These are phyloP conservation scores for Lentinus tigrinus DNA, from an alignment of 768 basidiomycete species.

Conservation along the genomic window DNA sequence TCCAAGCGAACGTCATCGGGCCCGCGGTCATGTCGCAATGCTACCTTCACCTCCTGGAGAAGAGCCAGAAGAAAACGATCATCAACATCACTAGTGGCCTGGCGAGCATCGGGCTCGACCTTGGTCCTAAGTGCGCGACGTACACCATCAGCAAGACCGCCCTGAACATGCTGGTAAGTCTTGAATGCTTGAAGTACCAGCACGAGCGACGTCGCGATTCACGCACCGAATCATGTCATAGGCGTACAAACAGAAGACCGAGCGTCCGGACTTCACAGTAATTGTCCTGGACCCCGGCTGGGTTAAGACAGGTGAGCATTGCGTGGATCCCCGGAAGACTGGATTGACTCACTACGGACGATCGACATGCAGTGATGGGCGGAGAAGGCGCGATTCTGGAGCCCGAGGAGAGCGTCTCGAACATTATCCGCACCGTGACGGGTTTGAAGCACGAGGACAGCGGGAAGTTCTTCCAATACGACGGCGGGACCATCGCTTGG, in stretches of 20 bases:
- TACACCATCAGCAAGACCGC: conserved; percentile 40
- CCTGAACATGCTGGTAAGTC: conserved; percentile 40
- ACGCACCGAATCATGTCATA: not conserved
- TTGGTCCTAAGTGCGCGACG: conserved; percentile 27
- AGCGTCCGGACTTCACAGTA: conserved; percentile 31
- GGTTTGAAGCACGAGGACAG: conserved; percentile 25
- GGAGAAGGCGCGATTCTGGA: conserved; percentile 30
- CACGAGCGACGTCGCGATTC: too few relatives aligned
- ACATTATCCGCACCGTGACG: conserved; percentile 29
- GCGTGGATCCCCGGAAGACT: not conserved
- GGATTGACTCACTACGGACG: not conserved
- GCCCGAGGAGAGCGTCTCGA: conserved; percentile 30
- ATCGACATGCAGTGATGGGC: conserved; percentile 32
- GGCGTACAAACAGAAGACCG: conserved; percentile 38
- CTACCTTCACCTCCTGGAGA: conserved; percentile 35
- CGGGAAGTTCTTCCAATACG: conserved; percentile 33
- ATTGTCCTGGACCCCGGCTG: conserved; percentile 38
- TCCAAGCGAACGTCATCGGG: conserved; percentile 35
- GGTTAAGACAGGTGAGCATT: conserved; percentile 37
- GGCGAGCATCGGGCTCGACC: conserved; percentile 33
- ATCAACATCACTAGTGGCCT: conserved; percentile 35
- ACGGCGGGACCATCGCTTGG: conserved; percentile 33
- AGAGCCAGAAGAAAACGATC: conserved; percentile 32
- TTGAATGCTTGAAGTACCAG: not conserved
- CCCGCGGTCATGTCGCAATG: conserved; percentile 34